Base-by-base conservation (phyloP, 2,329 filamentous ascomycete species). In the Thelonectria blattea region DNA sequence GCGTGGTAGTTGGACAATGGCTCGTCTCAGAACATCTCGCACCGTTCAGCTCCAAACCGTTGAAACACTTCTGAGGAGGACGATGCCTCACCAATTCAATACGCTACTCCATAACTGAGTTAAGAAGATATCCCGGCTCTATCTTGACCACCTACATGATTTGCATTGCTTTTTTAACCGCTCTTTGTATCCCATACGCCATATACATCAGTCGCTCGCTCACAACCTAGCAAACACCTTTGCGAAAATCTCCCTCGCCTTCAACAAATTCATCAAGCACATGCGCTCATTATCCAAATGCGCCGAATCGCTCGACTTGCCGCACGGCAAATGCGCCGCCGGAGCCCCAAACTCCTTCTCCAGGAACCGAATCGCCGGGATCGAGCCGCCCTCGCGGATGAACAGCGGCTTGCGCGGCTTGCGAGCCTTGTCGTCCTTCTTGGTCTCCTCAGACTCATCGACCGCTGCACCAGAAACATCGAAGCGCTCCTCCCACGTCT, bases 261-360 rank as follows among this genome's bases (percentile, higher is more conserved):
- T 97, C 62, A 93, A 86, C 69, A 99, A 73, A 76, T 99, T 99
- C 68, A 91, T 79, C 57, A 99, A 80, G 53, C 95, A 83, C 75
- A 99, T 80, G n/a, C 95, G 81, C 82, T 99, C 95, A 71, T 99
- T 98, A 72, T 96, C 92, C 76, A 99, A 78, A 84, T 99, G 95
- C 17, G 94, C 95, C 52, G 89, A 89, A 72, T 99, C 95, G 69
- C 92, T 97, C 12, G 94, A 93, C 76, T 97, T 93, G 0, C 96
- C 96, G 71, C 93, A 97, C 0, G 95, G 96, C 34, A 99, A 78
- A 75, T 98, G 93, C 1, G 94, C 94, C 0, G 95, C 94, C 0
- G 93, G 93, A 0, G 95, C 95, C 3, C 85, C 84, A 72, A 98
- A 97, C 70, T 96, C 92, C 78, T 97, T 97, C 75, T 98, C 94